Percentiles rank a stretch among this genome's conserved stretches.
These are phyloP conservation scores for Phytophthora hybrid DNA, from an alignment of 352 stramenopile species.

Conservation along the genomic window DNA sequence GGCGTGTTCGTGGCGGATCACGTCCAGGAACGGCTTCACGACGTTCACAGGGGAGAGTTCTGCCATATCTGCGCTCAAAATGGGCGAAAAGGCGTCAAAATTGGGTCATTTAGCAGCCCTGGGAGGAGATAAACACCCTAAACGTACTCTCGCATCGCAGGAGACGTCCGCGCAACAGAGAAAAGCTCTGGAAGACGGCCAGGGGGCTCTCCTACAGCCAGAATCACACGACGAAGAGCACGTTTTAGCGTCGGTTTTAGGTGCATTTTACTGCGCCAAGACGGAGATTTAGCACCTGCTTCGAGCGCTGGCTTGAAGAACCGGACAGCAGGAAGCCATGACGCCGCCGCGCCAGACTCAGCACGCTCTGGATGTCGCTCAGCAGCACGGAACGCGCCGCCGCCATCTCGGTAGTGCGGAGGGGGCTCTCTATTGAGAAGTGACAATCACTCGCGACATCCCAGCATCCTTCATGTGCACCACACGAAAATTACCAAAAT, in stretches of 20 bases:
- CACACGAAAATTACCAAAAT: neutral
- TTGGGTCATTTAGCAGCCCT: neutral
- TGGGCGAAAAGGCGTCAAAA: conserved; percentile 7
- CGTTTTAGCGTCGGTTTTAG: conserved; percentile 2
- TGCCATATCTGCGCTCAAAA: conserved; percentile 50
- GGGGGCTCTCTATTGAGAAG: conserved; percentile 13
- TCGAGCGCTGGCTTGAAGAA: conserved; percentile 15
- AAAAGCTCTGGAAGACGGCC: conserved; percentile 72
- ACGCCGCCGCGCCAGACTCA: conserved; percentile 65
- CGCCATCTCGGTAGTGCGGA: conserved; percentile 19
- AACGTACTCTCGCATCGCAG: conserved; percentile 67
- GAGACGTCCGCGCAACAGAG: conserved; percentile 63
- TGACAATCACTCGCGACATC: conserved; percentile 3
- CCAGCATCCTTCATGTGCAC: conserved; percentile 6
- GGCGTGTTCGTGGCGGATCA: conserved; percentile 93
- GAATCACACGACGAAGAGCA: neutral
- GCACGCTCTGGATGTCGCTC: conserved; percentile 78
- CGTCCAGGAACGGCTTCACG: conserved; percentile 95
- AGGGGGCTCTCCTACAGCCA: conserved; percentile 52
- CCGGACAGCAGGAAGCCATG: conserved; percentile 60
- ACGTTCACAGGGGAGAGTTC: conserved; percentile 70
- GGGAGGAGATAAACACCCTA: neutral
- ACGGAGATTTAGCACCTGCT: conserved; percentile 26
- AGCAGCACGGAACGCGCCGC: conserved; percentile 61
- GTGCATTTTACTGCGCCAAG: neutral